Evolutionary conservation across 73 alveolate species (phyloP), one percentile per base, ranked within the genome.

Genomic region (Breviolum minutum): DNA sequence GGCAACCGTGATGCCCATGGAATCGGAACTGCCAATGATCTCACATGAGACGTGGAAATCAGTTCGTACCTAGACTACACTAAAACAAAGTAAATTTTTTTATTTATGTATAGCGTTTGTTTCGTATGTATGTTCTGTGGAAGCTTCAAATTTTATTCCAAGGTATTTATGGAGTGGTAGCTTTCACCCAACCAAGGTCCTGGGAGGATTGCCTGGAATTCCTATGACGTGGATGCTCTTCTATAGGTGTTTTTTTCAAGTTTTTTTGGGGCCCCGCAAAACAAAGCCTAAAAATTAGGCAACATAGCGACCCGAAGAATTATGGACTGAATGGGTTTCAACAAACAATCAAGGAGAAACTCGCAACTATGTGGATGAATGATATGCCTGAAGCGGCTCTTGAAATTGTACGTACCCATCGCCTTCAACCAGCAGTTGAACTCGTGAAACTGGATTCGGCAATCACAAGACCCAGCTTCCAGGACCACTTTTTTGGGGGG

Each of bases 161-260:
- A 40, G 54, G 0, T 40, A 3, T 40, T 40, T 40, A 2, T 40
- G 3, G 5, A 40, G 54, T 3, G 54, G 54, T 40, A 40, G 54
- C 3, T 40, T 40, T 40, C 5, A 40, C 0, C 87, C 5, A 8
- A 4, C 63, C 66, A 29, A 79, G 87, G 87, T 32, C 87, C 87
- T 32, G 87, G 87, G 27, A 79, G 8, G 87, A 79, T 79, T 32
- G 10, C 66, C n/a, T 79, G 87, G 87, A 79, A 63, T 79, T 79
- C 87, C 27, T 6, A 79, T 13, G 87, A 79, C 30, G 87, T 79
- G 63, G 87, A 32, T 22, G 9, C 87, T 79, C 48, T 8, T 9
- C 81, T 8, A 11, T 79, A 32, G 66, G 27, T 32, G 19, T 26
- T 0, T 0, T 5, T 8, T 7, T n/a, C 62, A 20, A 19, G 22